These are phyloP conservation scores for Clonostachys rosea DNA, from an alignment of 2,329 filamentous ascomycete genomes.

Conservation along the genomic window DNA sequence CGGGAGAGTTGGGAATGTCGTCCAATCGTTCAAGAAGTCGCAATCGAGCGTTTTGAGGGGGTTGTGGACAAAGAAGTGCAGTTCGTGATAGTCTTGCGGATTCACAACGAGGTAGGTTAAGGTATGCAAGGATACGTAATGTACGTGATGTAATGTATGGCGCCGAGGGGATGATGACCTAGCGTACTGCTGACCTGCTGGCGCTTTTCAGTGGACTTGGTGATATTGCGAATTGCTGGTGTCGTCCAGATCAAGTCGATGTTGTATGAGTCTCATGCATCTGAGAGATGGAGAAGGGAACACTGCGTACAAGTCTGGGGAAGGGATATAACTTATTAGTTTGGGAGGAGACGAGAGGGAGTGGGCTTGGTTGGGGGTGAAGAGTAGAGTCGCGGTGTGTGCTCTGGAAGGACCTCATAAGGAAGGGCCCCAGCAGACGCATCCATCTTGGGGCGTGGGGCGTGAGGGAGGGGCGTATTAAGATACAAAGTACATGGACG, in stretches of 20 bases:
- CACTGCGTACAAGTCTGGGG: slow-evolving; percentile 1
- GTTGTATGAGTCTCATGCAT: background rate
- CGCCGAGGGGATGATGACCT: background rate
- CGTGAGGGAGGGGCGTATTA: background rate
- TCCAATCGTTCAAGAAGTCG: no score
- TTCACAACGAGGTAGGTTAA: no score
- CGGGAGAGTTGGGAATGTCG: no score
- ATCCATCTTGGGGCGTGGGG: background rate
- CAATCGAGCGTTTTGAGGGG: no score
- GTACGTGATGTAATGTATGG: no score
- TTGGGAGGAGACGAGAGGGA: background rate
- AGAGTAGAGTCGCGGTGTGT: background rate
- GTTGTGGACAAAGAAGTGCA: no score
- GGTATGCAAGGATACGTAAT: no score
- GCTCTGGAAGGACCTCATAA: background rate
- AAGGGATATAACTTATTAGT: slow-evolving; percentile 3
- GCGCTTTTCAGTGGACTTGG: background rate
- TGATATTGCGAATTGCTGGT: background rate
- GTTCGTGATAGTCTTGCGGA: no score
- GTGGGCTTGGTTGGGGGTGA: background rate
- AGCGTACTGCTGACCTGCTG: background rate
- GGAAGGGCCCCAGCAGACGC: background rate
- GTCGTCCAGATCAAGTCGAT: background rate
- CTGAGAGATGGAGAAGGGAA: background rate
- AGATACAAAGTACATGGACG: background rate